A percentile compares a stretch with the other conserved stretches of the same genome.
Evolutionary conservation across 306 rosid genomes (phyloP).

Genomic region (Fragaria iinumae): DNA sequence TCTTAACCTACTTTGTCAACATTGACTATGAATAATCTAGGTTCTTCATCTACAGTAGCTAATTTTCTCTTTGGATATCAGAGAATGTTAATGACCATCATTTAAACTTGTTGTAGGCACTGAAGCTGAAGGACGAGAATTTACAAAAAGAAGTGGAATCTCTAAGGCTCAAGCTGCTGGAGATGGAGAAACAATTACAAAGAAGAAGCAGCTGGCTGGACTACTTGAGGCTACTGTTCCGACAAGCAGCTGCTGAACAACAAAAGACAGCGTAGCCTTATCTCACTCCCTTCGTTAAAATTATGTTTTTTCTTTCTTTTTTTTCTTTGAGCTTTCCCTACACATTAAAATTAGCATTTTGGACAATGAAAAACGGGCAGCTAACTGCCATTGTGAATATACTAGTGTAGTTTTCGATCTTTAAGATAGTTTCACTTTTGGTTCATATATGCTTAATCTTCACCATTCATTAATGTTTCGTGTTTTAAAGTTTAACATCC

Average conservation of each 20-base stretch:
- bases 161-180: constrained; percentile 10
- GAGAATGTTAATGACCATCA: not conserved
- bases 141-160: not conserved
- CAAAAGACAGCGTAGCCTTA: not conserved
- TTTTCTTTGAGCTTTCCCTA: not conserved
- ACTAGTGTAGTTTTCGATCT: not conserved
- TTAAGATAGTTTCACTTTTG: too few relatives aligned
- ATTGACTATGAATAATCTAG: not conserved
- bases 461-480: too few relatives aligned
- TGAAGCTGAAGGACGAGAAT: not conserved
- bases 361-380: not conserved
- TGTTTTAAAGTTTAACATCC: too few relatives aligned
- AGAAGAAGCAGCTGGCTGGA: constrained; percentile 13
- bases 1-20: not conserved
- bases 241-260: not conserved
- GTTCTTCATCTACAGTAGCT: not conserved
- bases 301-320: not conserved
- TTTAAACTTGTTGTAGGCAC: not conserved
- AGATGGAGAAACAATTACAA: constrained; percentile 13
- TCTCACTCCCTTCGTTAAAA: not conserved
- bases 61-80: too few relatives aligned
- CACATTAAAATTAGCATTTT: not conserved
- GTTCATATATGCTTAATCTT: too few relatives aligned
- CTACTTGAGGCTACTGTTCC: not conserved
- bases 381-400: not conserved